Evolutionary conservation across 345 rosid genomes (phyloP).

Genomic region (Eucalyptus regnans): DNA sequence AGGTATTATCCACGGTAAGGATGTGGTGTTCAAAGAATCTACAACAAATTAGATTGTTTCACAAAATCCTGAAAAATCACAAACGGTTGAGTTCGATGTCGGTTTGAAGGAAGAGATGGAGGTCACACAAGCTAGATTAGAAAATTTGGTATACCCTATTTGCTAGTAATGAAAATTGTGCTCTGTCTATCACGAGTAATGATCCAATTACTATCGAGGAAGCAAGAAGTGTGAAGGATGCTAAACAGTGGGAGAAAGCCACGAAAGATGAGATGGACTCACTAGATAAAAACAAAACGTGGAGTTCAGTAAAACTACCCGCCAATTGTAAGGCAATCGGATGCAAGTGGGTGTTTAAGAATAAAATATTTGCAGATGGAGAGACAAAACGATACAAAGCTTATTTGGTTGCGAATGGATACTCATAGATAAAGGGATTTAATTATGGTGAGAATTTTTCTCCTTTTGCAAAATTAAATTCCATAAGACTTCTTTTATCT

Average conservation of each 20-base stretch:
- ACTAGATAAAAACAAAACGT: background rate
- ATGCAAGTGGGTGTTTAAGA: background rate
- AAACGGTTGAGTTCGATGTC: background rate
- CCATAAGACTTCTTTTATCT: too few relatives aligned
- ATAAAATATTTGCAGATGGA: background rate
- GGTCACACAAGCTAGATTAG: background rate
- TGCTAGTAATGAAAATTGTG: background rate
- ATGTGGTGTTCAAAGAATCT: background rate
- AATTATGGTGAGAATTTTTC: background rate
- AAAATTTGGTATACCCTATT: background rate
- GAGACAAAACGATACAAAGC: background rate
- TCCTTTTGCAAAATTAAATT: background rate
- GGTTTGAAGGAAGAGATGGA: background rate
- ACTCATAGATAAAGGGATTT: background rate
- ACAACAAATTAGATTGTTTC: background rate
- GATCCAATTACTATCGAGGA: background rate
- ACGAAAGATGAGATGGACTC: background rate
- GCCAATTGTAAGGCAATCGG: fast-evolving
- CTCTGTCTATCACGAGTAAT: background rate
- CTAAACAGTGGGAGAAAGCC: background rate
- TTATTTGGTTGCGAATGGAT: background rate
- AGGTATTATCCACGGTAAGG: background rate
- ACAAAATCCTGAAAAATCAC: background rate
- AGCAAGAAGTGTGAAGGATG: background rate
- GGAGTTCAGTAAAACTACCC: fast-evolving